Percentiles rank a stretch among this genome's conserved stretches.
phyloP scores from a whole-genome alignment of 2,329 filamentous ascomycete genomes.

The Pyrenophora seminiperda region DNA sequence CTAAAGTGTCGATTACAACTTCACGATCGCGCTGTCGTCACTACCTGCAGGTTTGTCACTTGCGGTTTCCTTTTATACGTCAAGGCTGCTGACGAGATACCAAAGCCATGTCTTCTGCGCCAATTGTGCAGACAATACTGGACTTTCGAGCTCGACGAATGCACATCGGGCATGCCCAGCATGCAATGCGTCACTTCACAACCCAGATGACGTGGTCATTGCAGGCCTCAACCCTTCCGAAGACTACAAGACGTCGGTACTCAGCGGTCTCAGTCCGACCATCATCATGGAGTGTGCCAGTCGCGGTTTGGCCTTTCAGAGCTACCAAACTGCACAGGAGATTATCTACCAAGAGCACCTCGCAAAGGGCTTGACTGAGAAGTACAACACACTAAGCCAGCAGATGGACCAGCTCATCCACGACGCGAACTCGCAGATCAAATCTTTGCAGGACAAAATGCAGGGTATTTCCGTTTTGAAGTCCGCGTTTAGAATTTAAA shows the following conservation, averaged over 20 bases:
- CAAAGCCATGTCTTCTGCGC: slow-evolving; percentile 80
- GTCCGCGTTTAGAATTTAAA: neutral
- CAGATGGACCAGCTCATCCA: slow-evolving; percentile 75
- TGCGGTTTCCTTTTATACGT: neutral
- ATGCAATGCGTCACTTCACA: slow-evolving; percentile 70
- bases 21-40: slow-evolving; percentile 75
- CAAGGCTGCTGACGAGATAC: slow-evolving; percentile 44
- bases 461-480: slow-evolving; percentile 55
- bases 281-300: slow-evolving; percentile 86
- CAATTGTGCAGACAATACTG: slow-evolving; percentile 69
- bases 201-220: slow-evolving; percentile 75
- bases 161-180: slow-evolving; percentile 71
- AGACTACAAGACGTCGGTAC: slow-evolving; percentile 85
- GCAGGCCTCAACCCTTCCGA: slow-evolving; percentile 78
- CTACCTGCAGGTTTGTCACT: slow-evolving; percentile 75
- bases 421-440: slow-evolving; percentile 76
- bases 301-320: slow-evolving; percentile 80
- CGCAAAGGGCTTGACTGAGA: slow-evolving; percentile 72
- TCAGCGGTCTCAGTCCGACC: slow-evolving; percentile 80
- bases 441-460: slow-evolving; percentile 67
- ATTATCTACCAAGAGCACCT: slow-evolving; percentile 81
- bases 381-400: slow-evolving; percentile 66
- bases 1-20: slow-evolving; percentile 75
- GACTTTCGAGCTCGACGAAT: slow-evolving; percentile 62
- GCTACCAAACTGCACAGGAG: slow-evolving; percentile 83